Conservation (phyloP, 192 early-diverging fungal genomes). For the Backusella morwellensis region DNA sequence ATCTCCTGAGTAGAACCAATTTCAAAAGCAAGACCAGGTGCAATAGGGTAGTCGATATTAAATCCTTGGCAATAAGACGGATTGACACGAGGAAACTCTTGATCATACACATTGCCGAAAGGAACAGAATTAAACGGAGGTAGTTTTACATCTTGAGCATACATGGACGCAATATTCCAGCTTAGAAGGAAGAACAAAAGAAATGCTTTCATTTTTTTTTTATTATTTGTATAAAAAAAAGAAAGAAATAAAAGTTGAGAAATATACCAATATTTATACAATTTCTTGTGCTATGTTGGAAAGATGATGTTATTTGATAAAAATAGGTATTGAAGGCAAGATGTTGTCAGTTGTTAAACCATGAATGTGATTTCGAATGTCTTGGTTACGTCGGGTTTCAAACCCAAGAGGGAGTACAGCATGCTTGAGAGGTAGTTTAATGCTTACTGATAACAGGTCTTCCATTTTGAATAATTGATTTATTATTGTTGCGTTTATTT, state of each 20-base stretch:
- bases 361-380: background rate
- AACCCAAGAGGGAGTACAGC: background rate
- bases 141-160: background rate
- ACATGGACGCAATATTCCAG: background rate
- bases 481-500: no score
- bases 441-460: background rate
- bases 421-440: background rate
- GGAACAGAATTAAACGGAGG: background rate
- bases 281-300: no score
- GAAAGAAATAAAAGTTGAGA: background rate
- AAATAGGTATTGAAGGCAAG: background rate
- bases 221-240: background rate
- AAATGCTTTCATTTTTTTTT: background rate
- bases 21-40: background rate
- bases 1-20: background rate
- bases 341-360: background rate
- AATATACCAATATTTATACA: background rate
- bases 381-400: background rate
- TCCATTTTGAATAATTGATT: background rate
- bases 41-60: background rate
- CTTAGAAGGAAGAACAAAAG: background rate
- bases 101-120: background rate
- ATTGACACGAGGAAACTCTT: background rate
- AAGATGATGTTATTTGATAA: background rate
- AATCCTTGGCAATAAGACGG: background rate